Base-by-base conservation (phyloP, 2,329 filamentous ascomycete genomes). In the Fusarium fujikuroi region DNA sequence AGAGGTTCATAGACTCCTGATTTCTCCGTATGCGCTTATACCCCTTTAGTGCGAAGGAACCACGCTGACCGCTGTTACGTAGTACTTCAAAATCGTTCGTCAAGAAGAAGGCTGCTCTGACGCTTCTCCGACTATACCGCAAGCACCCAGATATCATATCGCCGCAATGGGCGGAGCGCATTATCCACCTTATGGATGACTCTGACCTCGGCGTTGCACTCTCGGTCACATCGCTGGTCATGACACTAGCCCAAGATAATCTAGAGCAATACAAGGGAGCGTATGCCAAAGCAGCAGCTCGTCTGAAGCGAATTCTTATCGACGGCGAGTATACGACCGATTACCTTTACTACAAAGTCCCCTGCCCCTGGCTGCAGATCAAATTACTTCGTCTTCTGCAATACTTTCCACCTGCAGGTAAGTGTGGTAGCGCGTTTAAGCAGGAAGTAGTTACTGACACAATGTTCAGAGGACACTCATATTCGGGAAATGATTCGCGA, bases 341-440 rank as follows among this genome's bases (percentile, higher is more conserved):
- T 80, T 99, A 99, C 80, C 89, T 98, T 32, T 99, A 99, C 85
- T 99, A 99, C 87, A 98, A 98, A 79, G 96, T 99, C n/a, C 96
- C 96, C 2, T 99, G 96, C 80, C 96, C 96, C 6, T 99, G 96
- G 96, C 91, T 99, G 65, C 95, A 98, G 83, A 93, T 98, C 79
- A 99, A 99, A 84, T 88, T 99, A 23, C 84, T 99, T 74, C 91
- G 95, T 70, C 84, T 99, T 69, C 87, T 99, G 73, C 96, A 99
- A 83, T 99, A 98, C 82, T 99, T 97, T 82, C 93, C 95, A 32
- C 95, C 96, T 50, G 97, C 96, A 80, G 92, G 93, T 95, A 86
- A 73, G 87, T 83, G 30, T 56, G 30, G 23, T 40, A 37, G 15
- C n/a, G 11, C 19, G 30, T n/a, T 62, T 21, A 18, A 16, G 30